These are phyloP conservation scores for Aureobasidium sp. DNA, from an alignment of 2,329 filamentous ascomycete species.

Conservation along the genomic window DNA sequence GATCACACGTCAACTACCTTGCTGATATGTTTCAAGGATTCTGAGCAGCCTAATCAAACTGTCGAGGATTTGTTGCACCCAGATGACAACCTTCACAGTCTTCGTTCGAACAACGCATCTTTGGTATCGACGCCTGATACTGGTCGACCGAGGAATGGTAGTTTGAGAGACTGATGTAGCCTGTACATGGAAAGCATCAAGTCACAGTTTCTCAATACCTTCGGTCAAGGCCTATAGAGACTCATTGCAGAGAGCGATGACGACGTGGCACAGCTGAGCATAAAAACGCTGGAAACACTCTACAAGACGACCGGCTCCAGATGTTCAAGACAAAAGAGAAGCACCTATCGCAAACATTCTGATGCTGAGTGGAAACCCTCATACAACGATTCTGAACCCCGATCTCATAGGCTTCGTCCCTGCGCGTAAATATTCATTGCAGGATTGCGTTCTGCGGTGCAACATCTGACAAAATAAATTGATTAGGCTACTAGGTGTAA, in stretches of 20 bases:
- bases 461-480: too few species aligned
- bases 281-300: not conserved
- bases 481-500: too few species aligned
- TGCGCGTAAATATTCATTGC: not conserved
- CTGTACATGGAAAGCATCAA: not conserved
- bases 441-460: not conserved
- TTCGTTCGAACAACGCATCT: constrained; percentile 1
- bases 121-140: not conserved
- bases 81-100: not conserved
- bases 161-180: not conserved
- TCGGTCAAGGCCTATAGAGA: not conserved
- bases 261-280: too few species aligned
- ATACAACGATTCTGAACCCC: not conserved
- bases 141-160: not conserved
- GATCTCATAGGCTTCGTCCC: not conserved
- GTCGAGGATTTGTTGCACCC: not conserved
- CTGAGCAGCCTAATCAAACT: not conserved
- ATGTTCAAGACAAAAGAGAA: not conserved
- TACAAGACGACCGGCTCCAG: not conserved
- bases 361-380: too few species aligned
- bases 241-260: too few species aligned
- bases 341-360: not conserved
- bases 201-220: not conserved
- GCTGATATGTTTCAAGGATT: not conserved
- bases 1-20: not conserved